Base-by-base conservation (phyloP, 805 yeast species). In the Hanseniaspora clermontiae region DNA sequence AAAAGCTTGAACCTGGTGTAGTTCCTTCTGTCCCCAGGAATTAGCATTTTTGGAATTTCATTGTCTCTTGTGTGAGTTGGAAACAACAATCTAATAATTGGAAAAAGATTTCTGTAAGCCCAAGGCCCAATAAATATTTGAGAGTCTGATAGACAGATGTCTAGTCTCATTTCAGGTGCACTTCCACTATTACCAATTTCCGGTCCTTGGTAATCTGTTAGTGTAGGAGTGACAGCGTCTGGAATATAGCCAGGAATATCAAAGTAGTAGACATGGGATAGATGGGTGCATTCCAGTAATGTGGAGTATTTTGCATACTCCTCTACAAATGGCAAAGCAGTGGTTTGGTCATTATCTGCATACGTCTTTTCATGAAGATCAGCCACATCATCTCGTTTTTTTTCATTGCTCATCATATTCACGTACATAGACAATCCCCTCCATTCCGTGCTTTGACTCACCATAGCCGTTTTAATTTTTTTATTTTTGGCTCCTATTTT, bases 121-220 rank as follows among this genome's bases (percentile, higher is more conserved):
- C 97, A 91, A 0, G 98, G 95, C 0, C 98, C 98, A 65, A 87
- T 90, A 61, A 83, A 83, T 1, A 88, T 70, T 0, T 86, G 81
- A 0, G 88, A 81, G 55, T 78, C 76, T 1, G 77, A 73, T 1
- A 87, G 60, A 14, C 73, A 73, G 9, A 90, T 52, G 53, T 83
- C 83, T 8, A 83, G 61, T 0, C 90, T 90, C 64, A 75, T 73
- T 48, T 71, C 72, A 0, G 89, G 89, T 0, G 83, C 71, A 3
- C 74, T 60, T 3, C 81, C 85, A 37, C 78, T 73, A 58, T 80
- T 79, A 5, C 84, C 84, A 37, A 82, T 70, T 60, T 79, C 84
- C 1, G 81, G 74, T 0, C 77, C 80, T 55, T 71, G 75, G 1
- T 61, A 51, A n/a, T 63, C 64, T 8, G 61, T 61, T 0, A 65